Evolutionary conservation across 331 rosid genomes (phyloP), one percentile per base, ranked within the genome.

Genomic region (Rosa hybrid): DNA sequence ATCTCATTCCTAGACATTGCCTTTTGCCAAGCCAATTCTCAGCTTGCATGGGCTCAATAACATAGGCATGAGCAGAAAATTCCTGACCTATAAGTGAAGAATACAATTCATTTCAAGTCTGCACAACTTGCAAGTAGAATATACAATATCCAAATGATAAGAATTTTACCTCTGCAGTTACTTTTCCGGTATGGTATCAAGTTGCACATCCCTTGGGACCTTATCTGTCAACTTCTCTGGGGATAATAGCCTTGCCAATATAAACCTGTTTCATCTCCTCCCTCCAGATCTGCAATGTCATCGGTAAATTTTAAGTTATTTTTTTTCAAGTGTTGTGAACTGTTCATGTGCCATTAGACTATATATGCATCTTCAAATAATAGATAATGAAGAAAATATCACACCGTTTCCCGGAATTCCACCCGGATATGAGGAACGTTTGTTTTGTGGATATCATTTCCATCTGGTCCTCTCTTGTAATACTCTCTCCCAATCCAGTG

Each of bases 371-470:
- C 0, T 34, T 65, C 5, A 0, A 16, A 34, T 14, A 34, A 27
- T 2, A 64, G 70, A 34, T 1, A 30, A 14, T 16, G 73, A 38
- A 18, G 12, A 53, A 38, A 67, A 77, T 68, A 20, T 7, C 85
- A 80, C 86, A 93, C 98, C 92, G 90, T 86, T 38, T 96, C 92
- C 51, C 99, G 97, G 83, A 96, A 96, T 82, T 96, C 97, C 85
- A 93, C 25, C 78, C 99, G 92, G 75, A 96, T 96, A 82, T 96
- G 99, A 82, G 99, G 99, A 83, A 96, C 99, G 38, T 96, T 96
- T 8, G 99, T 93, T 87, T 71, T 93, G 81, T 81, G 99, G 86
- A 96, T 92, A 74, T 93, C 98, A 71, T 96, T 93, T 87, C 99
- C 99, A 78, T 84, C 79, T 16, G 99, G 97, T 74, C 99, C 98